Conservation (phyloP, 106 monocot species). For the Acanthochlamys bracteata region DNA sequence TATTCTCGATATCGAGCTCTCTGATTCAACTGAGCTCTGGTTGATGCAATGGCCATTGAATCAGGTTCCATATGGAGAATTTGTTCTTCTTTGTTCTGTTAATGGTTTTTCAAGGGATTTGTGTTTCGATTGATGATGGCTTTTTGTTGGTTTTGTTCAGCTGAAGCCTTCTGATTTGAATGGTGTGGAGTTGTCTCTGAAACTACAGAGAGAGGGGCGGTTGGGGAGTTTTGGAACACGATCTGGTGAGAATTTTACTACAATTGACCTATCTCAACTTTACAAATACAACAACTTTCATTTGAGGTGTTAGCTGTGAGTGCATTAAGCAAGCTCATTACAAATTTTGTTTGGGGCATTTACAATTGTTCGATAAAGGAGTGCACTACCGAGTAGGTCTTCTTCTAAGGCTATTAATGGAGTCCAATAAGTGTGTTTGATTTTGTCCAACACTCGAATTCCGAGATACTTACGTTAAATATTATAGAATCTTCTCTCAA, state of each 20-base stretch:
- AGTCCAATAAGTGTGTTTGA: no score
- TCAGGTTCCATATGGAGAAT: slow-evolving; percentile 11
- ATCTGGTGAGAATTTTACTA: slow-evolving; percentile 29
- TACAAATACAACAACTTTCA: no score
- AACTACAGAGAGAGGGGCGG: slow-evolving; percentile 32
- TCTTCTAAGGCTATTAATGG: no score
- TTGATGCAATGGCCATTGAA: slow-evolving; percentile 62
- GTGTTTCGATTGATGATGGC: background rate
- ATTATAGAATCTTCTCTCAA: no score
- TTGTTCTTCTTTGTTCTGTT: background rate
- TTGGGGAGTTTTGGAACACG: slow-evolving; percentile 40
- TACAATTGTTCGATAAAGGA: no score
- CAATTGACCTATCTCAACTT: no score
- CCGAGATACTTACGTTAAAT: no score
- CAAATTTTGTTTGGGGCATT: no score
- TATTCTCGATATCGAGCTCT: slow-evolving; percentile 23
- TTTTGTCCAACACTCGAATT: no score
- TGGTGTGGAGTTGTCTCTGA: slow-evolving; percentile 39
- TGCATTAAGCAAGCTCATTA: no score
- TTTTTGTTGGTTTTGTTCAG: slow-evolving; percentile 13
- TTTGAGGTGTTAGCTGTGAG: no score
- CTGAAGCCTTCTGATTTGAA: slow-evolving; percentile 41
- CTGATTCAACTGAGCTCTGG: slow-evolving; percentile 59
- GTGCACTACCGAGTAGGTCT: no score
- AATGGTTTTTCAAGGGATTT: background rate